phyloP scores from a whole-genome alignment of 768 basidiomycete species.

The Naganishia kalamii region DNA sequence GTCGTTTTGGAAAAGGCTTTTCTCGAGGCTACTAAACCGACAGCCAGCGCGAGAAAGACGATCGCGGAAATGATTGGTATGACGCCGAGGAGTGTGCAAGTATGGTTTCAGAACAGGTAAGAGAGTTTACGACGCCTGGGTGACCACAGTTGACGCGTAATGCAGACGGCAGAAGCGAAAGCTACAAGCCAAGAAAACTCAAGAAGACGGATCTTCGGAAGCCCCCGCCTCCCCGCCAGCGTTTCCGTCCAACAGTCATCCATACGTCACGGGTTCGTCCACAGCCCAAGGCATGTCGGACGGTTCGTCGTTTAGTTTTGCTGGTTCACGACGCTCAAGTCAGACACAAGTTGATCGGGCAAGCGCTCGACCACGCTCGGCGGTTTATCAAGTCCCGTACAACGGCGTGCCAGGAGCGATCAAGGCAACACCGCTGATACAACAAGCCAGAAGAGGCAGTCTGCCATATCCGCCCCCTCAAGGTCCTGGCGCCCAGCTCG shows the following conservation, averaged over 20 bases:
- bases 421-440: not conserved
- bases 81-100: constrained; percentile 92
- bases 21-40: constrained; percentile 83
- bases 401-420: not conserved
- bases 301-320: too few relatives aligned
- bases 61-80: constrained; percentile 79
- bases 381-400: not conserved
- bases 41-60: constrained; percentile 63
- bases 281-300: too few relatives aligned
- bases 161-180: too few relatives aligned
- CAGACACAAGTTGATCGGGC: not conserved
- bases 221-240: too few relatives aligned
- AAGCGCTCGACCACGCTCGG: not conserved
- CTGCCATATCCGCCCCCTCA: constrained; percentile 42
- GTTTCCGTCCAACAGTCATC: too few relatives aligned
- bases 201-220: too few relatives aligned
- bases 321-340: not conserved
- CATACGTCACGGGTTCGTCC: too few relatives aligned
- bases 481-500: not conserved
- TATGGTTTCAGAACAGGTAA: constrained; percentile 52
- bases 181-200: too few relatives aligned
- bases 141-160: not conserved
- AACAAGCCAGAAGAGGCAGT: constrained; percentile 33
- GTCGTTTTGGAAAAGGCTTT: constrained; percentile 83
- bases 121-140: not conserved